Evolutionary conservation across 1,139 yeast species (phyloP).

Genomic region (Sugiyamaella japonica): DNA sequence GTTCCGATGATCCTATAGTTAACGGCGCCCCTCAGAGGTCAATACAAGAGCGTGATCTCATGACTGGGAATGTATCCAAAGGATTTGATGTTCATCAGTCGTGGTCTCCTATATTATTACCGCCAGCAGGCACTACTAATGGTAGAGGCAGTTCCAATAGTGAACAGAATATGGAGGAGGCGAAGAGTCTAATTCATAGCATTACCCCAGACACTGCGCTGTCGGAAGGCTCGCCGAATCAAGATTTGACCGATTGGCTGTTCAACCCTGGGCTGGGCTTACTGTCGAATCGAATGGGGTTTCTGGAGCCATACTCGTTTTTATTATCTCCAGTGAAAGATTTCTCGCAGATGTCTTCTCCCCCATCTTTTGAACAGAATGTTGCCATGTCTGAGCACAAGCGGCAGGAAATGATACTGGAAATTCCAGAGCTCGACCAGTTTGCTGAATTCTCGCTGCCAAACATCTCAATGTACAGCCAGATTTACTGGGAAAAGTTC

Average conservation of each 20-base stretch:
- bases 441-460: slow-evolving; percentile 19
- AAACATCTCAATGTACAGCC: slow-evolving; percentile 25
- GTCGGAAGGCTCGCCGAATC: slow-evolving; percentile 10
- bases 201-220: background rate
- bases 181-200: background rate
- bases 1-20: background rate
- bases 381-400: slow-evolving; percentile 25
- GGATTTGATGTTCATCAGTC: background rate
- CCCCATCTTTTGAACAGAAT: slow-evolving; percentile 22
- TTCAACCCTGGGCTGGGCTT: slow-evolving; percentile 16
- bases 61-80: background rate
- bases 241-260: slow-evolving; percentile 19
- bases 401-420: slow-evolving; percentile 23
- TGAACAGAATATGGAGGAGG: background rate
- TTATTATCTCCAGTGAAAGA: slow-evolving; percentile 13
- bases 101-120: background rate
- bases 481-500: slow-evolving; percentile 55
- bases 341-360: slow-evolving; percentile 23
- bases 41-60: background rate
- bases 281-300: slow-evolving; percentile 8
- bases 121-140: background rate
- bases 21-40: background rate
- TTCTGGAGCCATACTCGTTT: slow-evolving; percentile 12
- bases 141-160: background rate
- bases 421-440: slow-evolving; percentile 21